Evolutionary conservation across 2,329 filamentous ascomycete species (phyloP).

Genomic region (Botrytis fragariae): DNA sequence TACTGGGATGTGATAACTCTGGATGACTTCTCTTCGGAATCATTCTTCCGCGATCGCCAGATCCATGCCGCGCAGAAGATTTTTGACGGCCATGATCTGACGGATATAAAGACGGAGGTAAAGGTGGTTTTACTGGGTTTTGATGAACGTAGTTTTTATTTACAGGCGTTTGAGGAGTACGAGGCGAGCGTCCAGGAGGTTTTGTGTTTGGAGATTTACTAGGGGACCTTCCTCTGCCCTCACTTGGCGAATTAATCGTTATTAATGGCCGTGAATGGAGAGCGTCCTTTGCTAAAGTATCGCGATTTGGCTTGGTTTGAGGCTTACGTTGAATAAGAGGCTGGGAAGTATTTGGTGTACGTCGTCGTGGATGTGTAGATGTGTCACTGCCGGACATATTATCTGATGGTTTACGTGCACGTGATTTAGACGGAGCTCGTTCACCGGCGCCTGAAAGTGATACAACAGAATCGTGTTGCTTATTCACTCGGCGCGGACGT

Average conservation of each 20-base stretch:
- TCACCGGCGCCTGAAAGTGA: not conserved
- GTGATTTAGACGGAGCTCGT: not conserved
- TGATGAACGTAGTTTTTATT: not conserved
- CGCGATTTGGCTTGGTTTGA: not conserved
- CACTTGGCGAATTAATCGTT: not conserved
- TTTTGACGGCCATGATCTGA: not conserved
- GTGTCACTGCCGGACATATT: no score
- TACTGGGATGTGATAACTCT: not conserved
- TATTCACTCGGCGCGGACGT: not conserved
- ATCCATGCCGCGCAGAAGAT: not conserved
- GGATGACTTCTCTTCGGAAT: not conserved
- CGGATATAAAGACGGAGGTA: not conserved
- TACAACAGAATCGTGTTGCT: not conserved
- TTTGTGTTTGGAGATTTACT: not conserved
- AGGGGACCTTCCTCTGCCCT: not conserved
- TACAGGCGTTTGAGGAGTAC: not conserved
- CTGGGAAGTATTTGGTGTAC: not conserved
- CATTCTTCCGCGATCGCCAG: not conserved
- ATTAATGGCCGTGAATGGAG: not conserved
- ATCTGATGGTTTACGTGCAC: not conserved
- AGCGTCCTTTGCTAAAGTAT: not conserved
- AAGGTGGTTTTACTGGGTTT: not conserved
- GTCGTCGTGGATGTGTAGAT: no score
- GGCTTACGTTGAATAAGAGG: no score
- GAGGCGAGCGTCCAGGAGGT: not conserved